Conservation (phyloP, 2,329 filamentous ascomycete genomes). For the Pestalotiopsis sp. region DNA sequence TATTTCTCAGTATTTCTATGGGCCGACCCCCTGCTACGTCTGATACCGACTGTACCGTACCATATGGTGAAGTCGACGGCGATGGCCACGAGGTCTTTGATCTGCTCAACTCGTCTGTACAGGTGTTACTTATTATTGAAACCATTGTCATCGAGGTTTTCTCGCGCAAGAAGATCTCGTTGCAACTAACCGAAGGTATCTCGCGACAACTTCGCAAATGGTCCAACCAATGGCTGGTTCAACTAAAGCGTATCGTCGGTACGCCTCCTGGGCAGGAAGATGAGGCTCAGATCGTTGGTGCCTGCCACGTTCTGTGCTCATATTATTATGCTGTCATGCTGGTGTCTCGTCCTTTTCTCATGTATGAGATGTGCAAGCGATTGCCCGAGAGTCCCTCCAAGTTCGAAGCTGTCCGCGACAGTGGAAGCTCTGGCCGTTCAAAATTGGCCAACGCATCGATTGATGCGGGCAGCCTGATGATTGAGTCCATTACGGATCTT, state of each 20-base stretch:
- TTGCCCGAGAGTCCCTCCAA: constrained; percentile 37
- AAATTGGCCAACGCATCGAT: constrained; percentile 59
- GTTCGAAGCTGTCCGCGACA: constrained; percentile 25
- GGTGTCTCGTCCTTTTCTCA: constrained; percentile 57
- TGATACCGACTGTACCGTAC: constrained; percentile 57
- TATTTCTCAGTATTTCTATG: constrained; percentile 58
- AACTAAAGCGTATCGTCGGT: constrained; percentile 42
- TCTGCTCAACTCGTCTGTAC: constrained; percentile 53
- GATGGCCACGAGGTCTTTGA: constrained; percentile 44
- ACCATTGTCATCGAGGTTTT: constrained; percentile 55
- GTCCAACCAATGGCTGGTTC: constrained; percentile 51
- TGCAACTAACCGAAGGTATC: constrained; percentile 56
- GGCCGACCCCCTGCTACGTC: constrained; percentile 56
- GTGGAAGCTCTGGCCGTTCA: constrained; percentile 43
- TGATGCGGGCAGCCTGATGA: constrained; percentile 57
- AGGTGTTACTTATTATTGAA: constrained; percentile 56
- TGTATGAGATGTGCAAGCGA: constrained; percentile 55
- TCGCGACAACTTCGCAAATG: constrained; percentile 55
- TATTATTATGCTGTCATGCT: constrained; percentile 64
- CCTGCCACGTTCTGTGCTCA: constrained; percentile 53
- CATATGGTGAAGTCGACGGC: constrained; percentile 41
- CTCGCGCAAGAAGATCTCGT: constrained; percentile 54
- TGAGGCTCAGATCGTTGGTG: constrained; percentile 42
- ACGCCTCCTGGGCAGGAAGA: constrained; percentile 24
- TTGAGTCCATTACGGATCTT: constrained; percentile 49